Conservation (phyloP, 2,329 filamentous ascomycete genomes). For the Fusarium marasasianum region DNA sequence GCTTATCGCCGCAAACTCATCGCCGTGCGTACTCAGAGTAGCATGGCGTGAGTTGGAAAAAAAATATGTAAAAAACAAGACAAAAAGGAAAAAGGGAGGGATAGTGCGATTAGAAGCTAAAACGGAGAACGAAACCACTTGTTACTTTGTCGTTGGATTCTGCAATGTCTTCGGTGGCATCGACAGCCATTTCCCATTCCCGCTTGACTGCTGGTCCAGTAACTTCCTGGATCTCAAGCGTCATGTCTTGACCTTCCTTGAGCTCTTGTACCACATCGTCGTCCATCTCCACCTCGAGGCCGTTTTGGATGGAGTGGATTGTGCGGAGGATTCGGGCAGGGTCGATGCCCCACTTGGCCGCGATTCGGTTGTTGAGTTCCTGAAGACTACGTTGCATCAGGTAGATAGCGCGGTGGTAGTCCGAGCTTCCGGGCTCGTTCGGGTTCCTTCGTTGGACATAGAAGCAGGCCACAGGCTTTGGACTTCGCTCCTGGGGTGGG, state of each 20-base stretch:
- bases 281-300: conserved; percentile 86
- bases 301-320: conserved; percentile 76
- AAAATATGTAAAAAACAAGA: neutral
- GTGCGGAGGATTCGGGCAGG: conserved; percentile 74
- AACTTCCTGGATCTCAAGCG: conserved; percentile 70
- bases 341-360: conserved; percentile 84
- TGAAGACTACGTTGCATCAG: conserved; percentile 78
- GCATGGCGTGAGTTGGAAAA: neutral
- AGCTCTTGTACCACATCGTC: conserved; percentile 88
- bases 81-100: neutral
- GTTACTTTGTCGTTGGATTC: conserved; percentile 29
- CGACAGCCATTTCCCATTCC: conserved; percentile 71
- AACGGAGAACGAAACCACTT: conserved; percentile 56
- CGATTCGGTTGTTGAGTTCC: conserved; percentile 78
- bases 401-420: conserved; percentile 87
- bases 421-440: conserved; percentile 60
- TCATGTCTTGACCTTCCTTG: conserved; percentile 92
- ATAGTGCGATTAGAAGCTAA: conserved; percentile 53
- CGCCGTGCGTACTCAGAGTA: neutral
- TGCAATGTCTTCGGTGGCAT: conserved; percentile 51
- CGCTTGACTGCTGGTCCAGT: conserved; percentile 55
- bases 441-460: conserved; percentile 73
- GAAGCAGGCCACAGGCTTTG: conserved; percentile 86
- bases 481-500: conserved; percentile 75
- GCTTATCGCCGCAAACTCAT: conserved; percentile 24